These are phyloP conservation scores for Stephania cephalantha DNA, from an alignment of 164 flowering plant species.

Conservation along the genomic window DNA sequence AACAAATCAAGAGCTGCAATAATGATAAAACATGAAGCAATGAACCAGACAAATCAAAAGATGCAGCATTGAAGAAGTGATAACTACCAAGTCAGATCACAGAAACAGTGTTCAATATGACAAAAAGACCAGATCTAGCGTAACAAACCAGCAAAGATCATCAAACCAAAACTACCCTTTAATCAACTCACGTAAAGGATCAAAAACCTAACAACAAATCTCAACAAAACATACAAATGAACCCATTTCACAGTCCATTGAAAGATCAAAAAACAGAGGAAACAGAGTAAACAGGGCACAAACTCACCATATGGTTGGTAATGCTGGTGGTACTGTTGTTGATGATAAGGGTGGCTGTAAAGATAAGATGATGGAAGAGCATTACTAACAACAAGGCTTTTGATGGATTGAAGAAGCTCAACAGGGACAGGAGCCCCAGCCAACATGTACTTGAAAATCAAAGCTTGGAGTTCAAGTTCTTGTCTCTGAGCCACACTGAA, in stretches of 20 bases:
- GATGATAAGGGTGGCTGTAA: constrained; percentile 23
- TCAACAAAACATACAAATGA: not conserved
- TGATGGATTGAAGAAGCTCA: constrained; percentile 68
- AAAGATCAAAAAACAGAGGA: not conserved
- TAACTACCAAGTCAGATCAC: not conserved
- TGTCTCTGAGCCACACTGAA: constrained; percentile 83
- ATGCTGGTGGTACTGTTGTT: constrained; percentile 29
- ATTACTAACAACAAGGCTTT: constrained; percentile 33
- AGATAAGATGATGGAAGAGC: not conserved
- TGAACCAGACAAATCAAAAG: no score
- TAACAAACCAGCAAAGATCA: not conserved
- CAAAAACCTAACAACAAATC: not conserved
- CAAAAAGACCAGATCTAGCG: not conserved
- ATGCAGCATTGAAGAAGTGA: not conserved
- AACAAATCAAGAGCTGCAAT: no score
- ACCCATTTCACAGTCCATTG: not conserved
- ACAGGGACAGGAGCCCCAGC: constrained; percentile 76
- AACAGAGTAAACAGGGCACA: no score
- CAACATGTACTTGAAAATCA: constrained; percentile 77
- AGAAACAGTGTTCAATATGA: not conserved
- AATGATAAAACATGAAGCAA: no score
- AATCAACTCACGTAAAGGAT: not conserved
- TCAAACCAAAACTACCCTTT: not conserved
- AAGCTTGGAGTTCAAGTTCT: constrained; percentile 85
- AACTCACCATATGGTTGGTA: constrained; percentile 56